Evolutionary conservation across 208 protist genomes (phyloP), one percentile per base, ranked within the genome.

Genomic region (Trypanosoma scelopori): DNA sequence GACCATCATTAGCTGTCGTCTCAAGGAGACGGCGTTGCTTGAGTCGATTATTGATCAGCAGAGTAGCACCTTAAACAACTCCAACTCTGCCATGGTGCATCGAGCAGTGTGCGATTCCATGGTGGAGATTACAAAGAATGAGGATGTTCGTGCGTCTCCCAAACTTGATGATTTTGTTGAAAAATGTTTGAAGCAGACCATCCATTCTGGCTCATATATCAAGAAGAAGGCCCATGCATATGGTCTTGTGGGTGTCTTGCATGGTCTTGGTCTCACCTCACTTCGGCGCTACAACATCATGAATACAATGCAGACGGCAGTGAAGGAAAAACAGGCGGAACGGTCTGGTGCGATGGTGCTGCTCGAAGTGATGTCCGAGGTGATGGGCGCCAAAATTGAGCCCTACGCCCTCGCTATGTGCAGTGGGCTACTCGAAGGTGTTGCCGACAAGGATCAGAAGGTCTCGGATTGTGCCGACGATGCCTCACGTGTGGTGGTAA

Each of bases 211-310:
- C 58, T 93, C 85, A 18, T 96, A 96, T 76, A 78, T 93, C 49
- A 94, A 94, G 71, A 96, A 96, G 71, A 96, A 96, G 78, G 91
- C 91, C 58, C 91, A 96, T 73, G 91, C 87, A 28, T 92, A 82
- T 76, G 91, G 91, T 52, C 69, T 94, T 50, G 91, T 81, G 11
- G 91, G 91, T 35, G 88, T 96, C 48, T 72, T 96, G 25, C 69
- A 88, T 23, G 91, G 91, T n/a, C 71, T 91, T 27, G 91, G 91
- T 12, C 74, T 96, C 35, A 67, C 78, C 20, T 81, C 85, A 18
- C 55, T 96, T 23, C 70, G 82, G 30, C 85, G 86, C 30, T 94
- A 92, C 74, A 25, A 81, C 45, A 82, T 96, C 58, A 76, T 93
- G 58, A 75, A 70, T 43, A 78, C 68, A 32, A 71, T 96, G 46